Conservation (phyloP, 176 grass and related monocot genomes). For the Chrysopogon serrulatus region DNA sequence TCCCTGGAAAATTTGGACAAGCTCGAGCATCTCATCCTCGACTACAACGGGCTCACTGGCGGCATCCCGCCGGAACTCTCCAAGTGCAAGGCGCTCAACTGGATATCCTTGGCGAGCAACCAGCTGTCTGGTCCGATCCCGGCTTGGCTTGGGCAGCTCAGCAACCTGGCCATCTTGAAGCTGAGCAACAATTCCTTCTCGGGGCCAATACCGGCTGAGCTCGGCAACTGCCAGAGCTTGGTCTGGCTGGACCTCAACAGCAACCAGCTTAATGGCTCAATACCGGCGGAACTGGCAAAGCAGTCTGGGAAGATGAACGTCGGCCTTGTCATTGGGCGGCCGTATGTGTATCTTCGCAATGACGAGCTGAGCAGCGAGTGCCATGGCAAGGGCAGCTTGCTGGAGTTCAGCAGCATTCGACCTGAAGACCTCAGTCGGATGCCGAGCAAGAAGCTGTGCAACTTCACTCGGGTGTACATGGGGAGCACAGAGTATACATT, state of each 20-base stretch:
- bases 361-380: conserved; percentile 79
- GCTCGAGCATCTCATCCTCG: conserved; percentile 91
- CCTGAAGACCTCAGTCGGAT: conserved; percentile 66
- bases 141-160: conserved; percentile 74
- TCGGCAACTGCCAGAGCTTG: conserved; percentile 90
- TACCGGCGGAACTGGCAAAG: conserved; percentile 57
- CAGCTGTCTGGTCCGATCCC: conserved; percentile 68
- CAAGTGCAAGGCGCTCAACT: conserved; percentile 77
- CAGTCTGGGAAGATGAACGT: conserved; percentile 80
- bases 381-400: conserved; percentile 71
- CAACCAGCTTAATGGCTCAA: conserved; percentile 79
- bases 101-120: conserved; percentile 95
- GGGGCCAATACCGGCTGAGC: conserved; percentile 65
- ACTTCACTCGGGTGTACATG: conserved; percentile 85
- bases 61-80: conserved; percentile 53
- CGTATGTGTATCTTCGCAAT: conserved; percentile 83
- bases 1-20: conserved; percentile 45
- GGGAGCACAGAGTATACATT: conserved; percentile 87
- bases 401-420: conserved; percentile 86
- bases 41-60: conserved; percentile 83
- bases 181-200: conserved; percentile 89
- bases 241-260: conserved; percentile 88
- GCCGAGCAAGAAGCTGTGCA: conserved; percentile 72
- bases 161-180: conserved; percentile 76
- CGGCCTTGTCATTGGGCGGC: conserved; percentile 65